Base-by-base conservation (phyloP, 345 rosid species). In the Hirschfeldia incana region DNA sequence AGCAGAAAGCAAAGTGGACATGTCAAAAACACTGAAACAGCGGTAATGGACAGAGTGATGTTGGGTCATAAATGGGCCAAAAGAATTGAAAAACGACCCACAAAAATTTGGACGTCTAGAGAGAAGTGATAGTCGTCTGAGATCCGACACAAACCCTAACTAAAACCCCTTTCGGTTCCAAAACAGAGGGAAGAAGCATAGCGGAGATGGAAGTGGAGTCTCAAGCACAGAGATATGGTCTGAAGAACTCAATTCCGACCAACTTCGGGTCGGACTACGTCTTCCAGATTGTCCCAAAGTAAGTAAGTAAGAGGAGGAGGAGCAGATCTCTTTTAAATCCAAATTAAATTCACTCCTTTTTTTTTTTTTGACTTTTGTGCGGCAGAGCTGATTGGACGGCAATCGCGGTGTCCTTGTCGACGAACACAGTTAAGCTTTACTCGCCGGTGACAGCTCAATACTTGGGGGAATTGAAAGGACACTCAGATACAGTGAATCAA, bases 331-430 rank as follows among this genome's bases (percentile, higher is more conserved):
- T 21, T 21, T 21, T 21, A 21, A 21, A 21, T 21, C 21, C 21
- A 21, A 21, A 21, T 21, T 21, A 21, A 21, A 21, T 21, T 21
- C 21, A 21, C 21, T 21, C 21, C 21, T 21, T 21, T 21, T 21
- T 21, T 21, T 21, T 21, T 21, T 21, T 21, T 21, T 21, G 21
- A 21, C 21, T 21, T 21, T 21, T 21, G 21, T 21, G 21, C 21
- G 21, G 21, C 21, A 93, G 98, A 85, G 73, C 84, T 73, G 97
- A 94, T 83, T 92, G 97, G 93, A 59, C 93, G 13, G 86, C 92
- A 74, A 88, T 95, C 87, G 99, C 92, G 69, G 98, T 91, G 30
- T 95, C 99, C 29, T 76, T 95, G 78, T 95, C 99, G 16, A 90
- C 88, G 6, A 90, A 93, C 73, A 51, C 82, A 1, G 94, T 95